A percentile compares a stretch with the other conserved stretches of the same genome.
Conservation (phyloP, 305 asterid species). For the Andrographis paniculata region DNA sequence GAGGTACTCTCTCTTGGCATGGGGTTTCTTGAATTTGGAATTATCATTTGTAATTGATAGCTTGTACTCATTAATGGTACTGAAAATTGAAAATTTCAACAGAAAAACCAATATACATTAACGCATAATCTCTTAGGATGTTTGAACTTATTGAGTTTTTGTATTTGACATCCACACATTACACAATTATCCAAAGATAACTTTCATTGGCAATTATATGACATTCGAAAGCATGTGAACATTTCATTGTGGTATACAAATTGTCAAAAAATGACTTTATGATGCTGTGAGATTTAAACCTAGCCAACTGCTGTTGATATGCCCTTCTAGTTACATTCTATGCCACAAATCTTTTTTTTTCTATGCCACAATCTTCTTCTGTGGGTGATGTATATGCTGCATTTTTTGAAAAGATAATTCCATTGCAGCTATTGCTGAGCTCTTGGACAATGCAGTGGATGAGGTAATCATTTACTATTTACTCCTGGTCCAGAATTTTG, state of each 20-base stretch:
- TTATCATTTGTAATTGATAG: slow-evolving; percentile 1
- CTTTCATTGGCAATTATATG: not conserved
- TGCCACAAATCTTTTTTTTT: not conserved
- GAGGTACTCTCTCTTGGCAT: slow-evolving; percentile 40
- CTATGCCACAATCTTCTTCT: not conserved
- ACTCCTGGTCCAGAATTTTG: slow-evolving; percentile 8
- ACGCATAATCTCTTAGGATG: not conserved
- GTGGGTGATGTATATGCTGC: slow-evolving; percentile 1
- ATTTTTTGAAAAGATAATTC: too few relatives aligned
- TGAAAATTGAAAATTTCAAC: not conserved
- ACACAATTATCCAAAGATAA: not conserved
- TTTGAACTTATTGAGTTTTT: not conserved
- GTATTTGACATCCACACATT: not conserved
- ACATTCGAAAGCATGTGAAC: not conserved
- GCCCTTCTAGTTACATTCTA: not conserved
- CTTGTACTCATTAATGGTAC: not conserved
- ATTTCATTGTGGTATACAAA: too few relatives aligned
- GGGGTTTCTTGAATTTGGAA: slow-evolving; percentile 2
- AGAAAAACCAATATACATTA: not conserved
- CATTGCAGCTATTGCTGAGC: slow-evolving; percentile 97
- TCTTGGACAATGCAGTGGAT: slow-evolving; percentile 89
- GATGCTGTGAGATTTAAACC: too few relatives aligned
- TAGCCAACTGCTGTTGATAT: not conserved
- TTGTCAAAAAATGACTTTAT: too few relatives aligned
- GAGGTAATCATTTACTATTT: slow-evolving; percentile 48